Evolutionary conservation across 2,329 filamentous ascomycete species (phyloP).

Genomic region (Botrytis deweyae): DNA sequence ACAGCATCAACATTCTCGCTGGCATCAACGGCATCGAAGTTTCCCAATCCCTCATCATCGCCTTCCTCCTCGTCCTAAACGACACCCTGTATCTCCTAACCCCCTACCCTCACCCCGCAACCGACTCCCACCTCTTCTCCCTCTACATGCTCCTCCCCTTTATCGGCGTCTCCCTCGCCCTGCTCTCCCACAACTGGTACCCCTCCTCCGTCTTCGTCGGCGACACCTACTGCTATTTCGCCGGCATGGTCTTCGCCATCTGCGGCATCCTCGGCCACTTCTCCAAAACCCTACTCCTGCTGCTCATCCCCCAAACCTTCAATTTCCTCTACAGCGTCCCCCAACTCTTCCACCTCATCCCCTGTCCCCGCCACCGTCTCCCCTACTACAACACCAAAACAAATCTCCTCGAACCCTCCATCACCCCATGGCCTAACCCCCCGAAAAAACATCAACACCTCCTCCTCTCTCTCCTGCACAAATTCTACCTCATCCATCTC

Average conservation of each 20-base stretch:
- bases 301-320: constrained; percentile 91
- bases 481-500: constrained; percentile 66
- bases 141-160: constrained; percentile 94
- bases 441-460: constrained; percentile 63
- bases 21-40: constrained; percentile 99
- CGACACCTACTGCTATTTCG: constrained; percentile 99
- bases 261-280: constrained; percentile 97
- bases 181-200: constrained; percentile 93
- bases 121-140: constrained; percentile 93
- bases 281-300: constrained; percentile 88
- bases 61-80: constrained; percentile 78
- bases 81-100: constrained; percentile 84
- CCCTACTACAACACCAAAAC: constrained; percentile 84
- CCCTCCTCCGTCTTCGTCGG: constrained; percentile 94
- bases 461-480: constrained; percentile 66
- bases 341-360: constrained; percentile 85
- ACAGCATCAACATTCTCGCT: constrained; percentile 99
- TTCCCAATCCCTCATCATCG: constrained; percentile 88
- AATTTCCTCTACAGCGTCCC: constrained; percentile 94
- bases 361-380: constrained; percentile 88
- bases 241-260: constrained; percentile 97
- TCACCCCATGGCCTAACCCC: constrained; percentile 74
- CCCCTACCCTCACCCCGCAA: constrained; percentile 86
- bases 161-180: constrained; percentile 83
- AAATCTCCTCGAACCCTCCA: constrained; percentile 81